phyloP scores from a whole-genome alignment of 306 rosid genomes.

The Glycine tomentella region DNA sequence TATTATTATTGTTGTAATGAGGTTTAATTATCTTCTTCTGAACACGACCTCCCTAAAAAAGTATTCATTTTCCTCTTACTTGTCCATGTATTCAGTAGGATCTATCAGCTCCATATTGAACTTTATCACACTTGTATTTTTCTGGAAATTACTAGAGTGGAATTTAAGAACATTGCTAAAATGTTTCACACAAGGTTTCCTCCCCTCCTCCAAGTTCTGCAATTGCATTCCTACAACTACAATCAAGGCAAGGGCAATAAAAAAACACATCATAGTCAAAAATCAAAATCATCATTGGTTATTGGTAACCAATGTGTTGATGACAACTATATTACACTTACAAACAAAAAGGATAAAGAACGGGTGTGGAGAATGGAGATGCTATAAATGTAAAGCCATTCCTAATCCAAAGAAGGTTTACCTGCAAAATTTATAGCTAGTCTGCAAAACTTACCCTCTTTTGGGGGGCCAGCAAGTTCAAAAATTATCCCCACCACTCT shows the following conservation, averaged over 20 bases:
- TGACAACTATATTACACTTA: too few species aligned
- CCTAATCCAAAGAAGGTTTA: not conserved
- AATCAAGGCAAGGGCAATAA: too few species aligned
- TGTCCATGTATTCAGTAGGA: not conserved
- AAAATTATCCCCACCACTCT: slow-evolving; percentile 47
- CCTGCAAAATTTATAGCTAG: not conserved
- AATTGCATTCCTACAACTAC: too few species aligned
- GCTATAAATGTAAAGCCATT: not conserved
- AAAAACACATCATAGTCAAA: too few species aligned
- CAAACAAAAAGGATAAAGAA: not conserved
- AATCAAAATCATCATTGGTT: too few species aligned
- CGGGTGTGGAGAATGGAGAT: not conserved
- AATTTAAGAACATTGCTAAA: not conserved
- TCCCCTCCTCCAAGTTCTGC: not conserved
- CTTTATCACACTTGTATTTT: not conserved
- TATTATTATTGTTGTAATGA: too few species aligned
- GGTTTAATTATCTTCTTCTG: not conserved
- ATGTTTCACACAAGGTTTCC: not conserved
- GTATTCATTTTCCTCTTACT: not conserved
- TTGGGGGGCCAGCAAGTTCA: not conserved
- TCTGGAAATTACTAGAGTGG: not conserved
- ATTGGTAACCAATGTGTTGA: too few species aligned
- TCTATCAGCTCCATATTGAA: not conserved
- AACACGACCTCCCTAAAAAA: not conserved
- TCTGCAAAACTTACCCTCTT: not conserved